Percentiles rank a stretch among this genome's conserved stretches.
Conservation (phyloP, 2,329 filamentous ascomycete species). For the Fusarium camptoceras region DNA sequence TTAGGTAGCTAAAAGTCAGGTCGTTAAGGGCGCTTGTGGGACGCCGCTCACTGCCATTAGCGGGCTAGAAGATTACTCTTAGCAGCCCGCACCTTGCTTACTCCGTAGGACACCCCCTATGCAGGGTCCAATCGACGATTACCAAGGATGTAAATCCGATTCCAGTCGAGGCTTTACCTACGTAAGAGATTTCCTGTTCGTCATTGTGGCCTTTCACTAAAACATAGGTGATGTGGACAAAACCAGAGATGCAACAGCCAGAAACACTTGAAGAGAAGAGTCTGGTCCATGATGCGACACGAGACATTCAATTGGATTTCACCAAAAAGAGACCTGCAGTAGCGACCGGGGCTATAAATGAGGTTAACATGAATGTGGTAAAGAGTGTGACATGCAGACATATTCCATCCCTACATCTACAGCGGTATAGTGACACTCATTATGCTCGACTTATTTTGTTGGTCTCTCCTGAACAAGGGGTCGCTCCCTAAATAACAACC, state of each 20-base stretch:
- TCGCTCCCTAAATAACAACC: slow-evolving; percentile 32
- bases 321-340: slow-evolving; percentile 7
- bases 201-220: slow-evolving; percentile 18
- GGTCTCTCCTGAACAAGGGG: slow-evolving; percentile 20
- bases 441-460: slow-evolving; percentile 10
- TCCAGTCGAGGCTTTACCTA: slow-evolving; percentile 23
- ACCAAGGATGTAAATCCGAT: slow-evolving; percentile 21
- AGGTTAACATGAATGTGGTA: slow-evolving; percentile 12
- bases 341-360: slow-evolving; percentile 22
- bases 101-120: slow-evolving; percentile 27
- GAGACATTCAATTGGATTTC: slow-evolving; percentile 26
- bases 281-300: slow-evolving; percentile 36
- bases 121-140: slow-evolving; percentile 18
- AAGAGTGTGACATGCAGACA: background rate
- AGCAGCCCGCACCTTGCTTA: slow-evolving; percentile 18
- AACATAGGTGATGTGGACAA: slow-evolving; percentile 11
- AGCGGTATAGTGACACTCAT: no score
- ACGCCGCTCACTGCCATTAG: slow-evolving; percentile 38
- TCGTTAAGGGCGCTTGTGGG: slow-evolving; percentile 22
- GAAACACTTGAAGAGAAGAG: slow-evolving; percentile 24
- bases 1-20: background rate
- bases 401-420: background rate
- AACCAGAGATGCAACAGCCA: slow-evolving; percentile 34
- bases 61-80: slow-evolving; percentile 22
- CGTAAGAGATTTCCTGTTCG: slow-evolving; percentile 24